phyloP scores from a whole-genome alignment of 2,329 filamentous ascomycete species.

The Ophiocordyceps unilateralis region DNA sequence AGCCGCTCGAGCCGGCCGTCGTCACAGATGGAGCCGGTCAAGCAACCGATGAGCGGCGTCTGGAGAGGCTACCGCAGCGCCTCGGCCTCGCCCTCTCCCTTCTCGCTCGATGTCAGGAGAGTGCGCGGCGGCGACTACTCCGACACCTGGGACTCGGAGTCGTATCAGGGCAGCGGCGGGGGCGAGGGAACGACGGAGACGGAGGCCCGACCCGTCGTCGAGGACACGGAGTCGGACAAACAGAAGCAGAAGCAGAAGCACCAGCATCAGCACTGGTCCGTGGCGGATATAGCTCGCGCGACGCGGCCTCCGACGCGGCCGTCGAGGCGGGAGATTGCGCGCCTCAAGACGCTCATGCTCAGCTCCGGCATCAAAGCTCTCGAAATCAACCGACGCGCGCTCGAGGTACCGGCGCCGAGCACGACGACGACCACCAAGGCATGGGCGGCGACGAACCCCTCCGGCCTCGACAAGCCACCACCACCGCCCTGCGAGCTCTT shows the following conservation, averaged over 20 bases:
- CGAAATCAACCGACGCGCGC: slow-evolving; percentile 54
- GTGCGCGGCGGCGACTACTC: slow-evolving; percentile 9
- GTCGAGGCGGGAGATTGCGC: slow-evolving; percentile 58
- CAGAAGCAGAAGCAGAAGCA: not conserved
- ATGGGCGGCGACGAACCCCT: not conserved
- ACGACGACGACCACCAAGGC: no score
- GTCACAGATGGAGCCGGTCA: slow-evolving; percentile 28
- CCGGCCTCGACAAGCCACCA: slow-evolving; percentile 3
- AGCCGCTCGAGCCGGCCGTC: slow-evolving; percentile 18
- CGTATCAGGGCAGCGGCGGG: slow-evolving; percentile 10
- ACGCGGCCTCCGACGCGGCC: slow-evolving; percentile 16
- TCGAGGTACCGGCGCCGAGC: slow-evolving; percentile 14
- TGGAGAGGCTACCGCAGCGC: slow-evolving; percentile 9
- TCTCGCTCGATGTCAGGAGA: slow-evolving; percentile 11
- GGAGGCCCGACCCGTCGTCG: slow-evolving; percentile 17
- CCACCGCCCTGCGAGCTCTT: slow-evolving; percentile 28
- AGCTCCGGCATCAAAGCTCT: slow-evolving; percentile 81
- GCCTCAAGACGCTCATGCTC: slow-evolving; percentile 60
- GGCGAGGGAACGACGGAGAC: slow-evolving; percentile 13
- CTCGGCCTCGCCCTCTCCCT: slow-evolving; percentile 18
- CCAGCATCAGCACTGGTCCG: slow-evolving; percentile 30
- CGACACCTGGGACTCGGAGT: slow-evolving; percentile 23
- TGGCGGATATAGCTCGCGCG: slow-evolving; percentile 24
- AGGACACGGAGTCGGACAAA: slow-evolving; percentile 12
- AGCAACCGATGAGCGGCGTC: slow-evolving; percentile 31